Conservation (phyloP, 2,329 filamentous ascomycete genomes). For the Bipolaris oryzae region DNA sequence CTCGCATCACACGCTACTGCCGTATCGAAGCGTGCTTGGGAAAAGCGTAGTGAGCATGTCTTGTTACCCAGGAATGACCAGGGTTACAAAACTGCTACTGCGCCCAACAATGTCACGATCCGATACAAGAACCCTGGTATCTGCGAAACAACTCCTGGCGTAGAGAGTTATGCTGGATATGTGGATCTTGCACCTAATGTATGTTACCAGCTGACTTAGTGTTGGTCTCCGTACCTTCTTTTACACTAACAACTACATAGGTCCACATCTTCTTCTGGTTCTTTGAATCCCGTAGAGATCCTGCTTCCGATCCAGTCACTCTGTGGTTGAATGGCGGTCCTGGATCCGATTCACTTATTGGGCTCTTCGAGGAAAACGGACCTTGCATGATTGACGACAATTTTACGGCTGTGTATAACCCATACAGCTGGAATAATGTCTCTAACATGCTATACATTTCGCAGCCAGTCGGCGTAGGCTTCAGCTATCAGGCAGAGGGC, state of each 20-base stretch:
- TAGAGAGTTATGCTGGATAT: slow-evolving; percentile 56
- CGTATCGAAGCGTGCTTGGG: slow-evolving; percentile 29
- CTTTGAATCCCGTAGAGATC: slow-evolving; percentile 58
- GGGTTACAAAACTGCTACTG: slow-evolving; percentile 53
- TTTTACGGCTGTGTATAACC: slow-evolving; percentile 53
- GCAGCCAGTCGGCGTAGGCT: slow-evolving; percentile 65
- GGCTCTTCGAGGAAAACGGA: slow-evolving; percentile 55
- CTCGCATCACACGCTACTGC: slow-evolving; percentile 22
- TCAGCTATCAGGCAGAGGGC: slow-evolving; percentile 50
- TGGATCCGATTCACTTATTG: slow-evolving; percentile 60
- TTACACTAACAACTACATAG: neutral
- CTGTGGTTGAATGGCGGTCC: slow-evolving; percentile 61
- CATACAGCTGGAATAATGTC: slow-evolving; percentile 65
- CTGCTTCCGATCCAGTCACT: slow-evolving; percentile 55
- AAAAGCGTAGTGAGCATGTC: slow-evolving; percentile 24
- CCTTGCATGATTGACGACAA: slow-evolving; percentile 30
- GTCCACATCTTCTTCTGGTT: slow-evolving; percentile 57
- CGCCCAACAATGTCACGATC: slow-evolving; percentile 54
- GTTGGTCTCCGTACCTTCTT: neutral
- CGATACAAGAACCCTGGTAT: slow-evolving; percentile 61
- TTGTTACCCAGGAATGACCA: slow-evolving; percentile 49
- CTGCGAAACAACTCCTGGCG: slow-evolving; percentile 60
- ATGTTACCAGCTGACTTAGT: neutral
- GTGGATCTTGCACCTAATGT: slow-evolving; percentile 45
- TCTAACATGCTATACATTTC: slow-evolving; percentile 67